Evolutionary conservation across 2,329 filamentous ascomycete genomes (phyloP), one percentile per base, ranked within the genome.

Genomic region (Colletotrichum sp.): DNA sequence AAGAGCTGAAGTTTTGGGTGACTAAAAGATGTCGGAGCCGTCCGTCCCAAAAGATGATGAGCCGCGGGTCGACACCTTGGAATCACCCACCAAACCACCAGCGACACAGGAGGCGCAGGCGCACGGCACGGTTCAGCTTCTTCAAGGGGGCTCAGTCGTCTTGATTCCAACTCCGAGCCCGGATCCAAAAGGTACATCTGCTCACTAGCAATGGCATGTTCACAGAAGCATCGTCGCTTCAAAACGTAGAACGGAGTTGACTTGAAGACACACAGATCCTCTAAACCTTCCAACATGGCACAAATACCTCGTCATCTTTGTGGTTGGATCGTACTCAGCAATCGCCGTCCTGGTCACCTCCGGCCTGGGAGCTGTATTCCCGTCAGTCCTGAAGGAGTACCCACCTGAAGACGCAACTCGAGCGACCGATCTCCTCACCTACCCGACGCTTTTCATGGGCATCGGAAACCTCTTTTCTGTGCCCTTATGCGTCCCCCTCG

Each of bases 401-500:
- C 67, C 79, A 6, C 71, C 76, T 6, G 39, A 65, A 8, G 65
- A 76, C 7, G 76, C 76, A 5, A 77, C 28, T 18, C 68, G 68
- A 6, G 72, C 72, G 5, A 67, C 72, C 2, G 80, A 81, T 70
- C 78, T 84, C n/a, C 79, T 84, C 69, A 84, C 81, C 5, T 83
- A 80, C 36, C 82, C 82, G 3, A 79, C 81, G 1, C 78, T 83
- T 10, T 81, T 82, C 76, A 80, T 81, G 78, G 80, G 79, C 36
- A 73, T 81, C 16, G 80, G 80, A 4, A 81, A 81, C 71, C 60
- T 84, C 26, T 73, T 84, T 24, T 80, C 81, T 12, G 83, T 84
- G 81, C 83, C 83, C 9, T 71, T 84, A 9, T 79, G 80, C 9
- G 77, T 81, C 10, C 77, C 81, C 7, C 76, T 84, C 24, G 83